Conservation (phyloP, 2,329 filamentous ascomycete species). For the Claviceps monticola region DNA sequence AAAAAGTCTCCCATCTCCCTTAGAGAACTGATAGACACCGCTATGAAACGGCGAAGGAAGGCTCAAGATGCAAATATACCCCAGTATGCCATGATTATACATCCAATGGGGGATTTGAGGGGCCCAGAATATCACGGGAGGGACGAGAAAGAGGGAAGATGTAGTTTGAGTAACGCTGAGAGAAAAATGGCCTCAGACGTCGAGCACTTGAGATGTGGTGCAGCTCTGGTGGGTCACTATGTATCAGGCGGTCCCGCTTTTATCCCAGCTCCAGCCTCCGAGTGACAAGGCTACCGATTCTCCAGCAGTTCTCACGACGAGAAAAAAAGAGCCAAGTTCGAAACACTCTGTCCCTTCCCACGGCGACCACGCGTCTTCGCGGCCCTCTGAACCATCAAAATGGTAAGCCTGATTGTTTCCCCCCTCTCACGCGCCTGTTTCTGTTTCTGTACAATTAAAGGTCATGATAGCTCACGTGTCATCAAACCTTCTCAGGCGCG, state of each 20-base stretch:
- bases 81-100: background rate
- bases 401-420: background rate
- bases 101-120: background rate
- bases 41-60: background rate
- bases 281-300: background rate
- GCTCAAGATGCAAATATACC: background rate
- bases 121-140: background rate
- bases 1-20: background rate
- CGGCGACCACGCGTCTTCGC: background rate
- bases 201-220: background rate
- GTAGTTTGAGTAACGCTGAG: background rate
- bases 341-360: background rate
- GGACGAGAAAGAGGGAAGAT: background rate
- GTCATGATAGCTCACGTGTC: background rate
- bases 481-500: conserved; percentile 49
- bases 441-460: background rate
- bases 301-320: background rate
- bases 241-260: background rate
- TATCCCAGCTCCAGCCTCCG: background rate
- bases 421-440: background rate
- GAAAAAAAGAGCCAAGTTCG: background rate
- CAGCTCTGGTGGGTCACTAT: background rate
- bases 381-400: background rate
- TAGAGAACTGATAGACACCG: background rate
- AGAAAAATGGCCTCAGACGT: background rate